Percentiles rank a stretch among this genome's conserved stretches.
Evolutionary conservation across 768 basidiomycete species (phyloP).

Genomic region (Lyophyllum decastes): DNA sequence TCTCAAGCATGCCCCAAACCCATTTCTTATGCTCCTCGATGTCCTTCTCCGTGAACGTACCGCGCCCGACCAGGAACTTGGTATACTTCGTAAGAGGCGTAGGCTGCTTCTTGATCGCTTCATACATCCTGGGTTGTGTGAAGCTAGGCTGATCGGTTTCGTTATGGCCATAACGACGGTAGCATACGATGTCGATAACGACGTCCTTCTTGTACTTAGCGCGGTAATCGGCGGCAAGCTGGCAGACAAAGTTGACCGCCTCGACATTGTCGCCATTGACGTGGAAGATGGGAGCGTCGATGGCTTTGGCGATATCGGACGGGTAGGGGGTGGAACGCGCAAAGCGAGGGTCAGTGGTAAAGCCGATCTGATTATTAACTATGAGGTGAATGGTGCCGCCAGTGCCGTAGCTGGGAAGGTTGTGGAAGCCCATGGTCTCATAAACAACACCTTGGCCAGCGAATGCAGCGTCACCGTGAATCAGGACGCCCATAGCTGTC

Average conservation of each 20-base stretch:
- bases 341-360: slow-evolving; percentile 98
- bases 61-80: slow-evolving; percentile 85
- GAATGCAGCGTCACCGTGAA: slow-evolving; percentile 98
- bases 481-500: slow-evolving; percentile 91
- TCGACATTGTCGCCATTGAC: slow-evolving; percentile 99
- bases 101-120: slow-evolving; percentile 92
- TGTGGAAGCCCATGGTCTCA: slow-evolving; percentile 99
- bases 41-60: slow-evolving; percentile 93
- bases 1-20: slow-evolving; percentile 99
- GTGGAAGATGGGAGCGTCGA: slow-evolving; percentile 98
- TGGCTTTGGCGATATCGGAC: slow-evolving; percentile 97
- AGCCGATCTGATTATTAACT: slow-evolving; percentile 99
- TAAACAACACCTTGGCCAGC: slow-evolving; percentile 98
- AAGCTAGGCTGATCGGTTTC: slow-evolving; percentile 99
- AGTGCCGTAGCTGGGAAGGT: slow-evolving; percentile 92
- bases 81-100: slow-evolving; percentile 91
- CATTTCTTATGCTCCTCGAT: slow-evolving; percentile 98
- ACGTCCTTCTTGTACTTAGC: slow-evolving; percentile 99
- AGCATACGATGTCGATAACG: slow-evolving; percentile 97
- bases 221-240: slow-evolving; percentile 96
- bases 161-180: slow-evolving; percentile 99
- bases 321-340: slow-evolving; percentile 97
- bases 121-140: slow-evolving; percentile 99
- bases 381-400: slow-evolving; percentile 98
- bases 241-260: slow-evolving; percentile 98